phyloP scores from a whole-genome alignment of 2,329 filamentous ascomycete genomes.

The Metarhizium brunneum region DNA sequence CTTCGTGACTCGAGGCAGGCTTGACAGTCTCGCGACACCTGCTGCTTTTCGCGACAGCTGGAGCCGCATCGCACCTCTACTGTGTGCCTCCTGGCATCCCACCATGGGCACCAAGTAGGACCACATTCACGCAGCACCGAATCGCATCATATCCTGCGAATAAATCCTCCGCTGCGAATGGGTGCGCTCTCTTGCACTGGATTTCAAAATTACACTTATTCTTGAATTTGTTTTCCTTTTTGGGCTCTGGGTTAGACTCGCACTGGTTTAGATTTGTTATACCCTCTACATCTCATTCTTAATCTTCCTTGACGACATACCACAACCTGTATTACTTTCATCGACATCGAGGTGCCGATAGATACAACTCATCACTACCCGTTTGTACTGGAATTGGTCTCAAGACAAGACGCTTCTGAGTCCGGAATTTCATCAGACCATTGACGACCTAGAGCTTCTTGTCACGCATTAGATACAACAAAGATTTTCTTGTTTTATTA shows the following conservation, averaged over 20 bases:
- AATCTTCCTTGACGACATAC: constrained; percentile 8
- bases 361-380: background rate
- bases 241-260: constrained; percentile 28
- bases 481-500: constrained; percentile 12
- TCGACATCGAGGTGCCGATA: constrained; percentile 12
- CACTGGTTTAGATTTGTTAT: constrained; percentile 28
- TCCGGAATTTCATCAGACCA: background rate
- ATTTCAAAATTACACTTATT: constrained; percentile 3
- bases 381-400: background rate
- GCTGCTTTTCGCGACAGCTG: constrained; percentile 3
- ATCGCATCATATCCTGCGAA: constrained; percentile 1
- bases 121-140: constrained; percentile 8
- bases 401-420: background rate
- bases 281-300: constrained; percentile 12
- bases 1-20: background rate
- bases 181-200: constrained; percentile 8
- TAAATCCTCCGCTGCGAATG: constrained; percentile 16
- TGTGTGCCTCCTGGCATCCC: constrained; percentile 5
- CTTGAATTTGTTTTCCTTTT: constrained; percentile 12
- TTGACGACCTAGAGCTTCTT: constrained; percentile 19
- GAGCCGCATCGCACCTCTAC: background rate
- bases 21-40: constrained; percentile 2
- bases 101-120: constrained; percentile 12
- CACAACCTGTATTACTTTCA: constrained; percentile 11
- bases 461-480: constrained; percentile 19